A percentile compares a stretch with the other conserved stretches of the same genome.
Evolutionary conservation across 2,329 filamentous ascomycete species (phyloP).

Genomic region (Ceratocystis lukuohia): DNA sequence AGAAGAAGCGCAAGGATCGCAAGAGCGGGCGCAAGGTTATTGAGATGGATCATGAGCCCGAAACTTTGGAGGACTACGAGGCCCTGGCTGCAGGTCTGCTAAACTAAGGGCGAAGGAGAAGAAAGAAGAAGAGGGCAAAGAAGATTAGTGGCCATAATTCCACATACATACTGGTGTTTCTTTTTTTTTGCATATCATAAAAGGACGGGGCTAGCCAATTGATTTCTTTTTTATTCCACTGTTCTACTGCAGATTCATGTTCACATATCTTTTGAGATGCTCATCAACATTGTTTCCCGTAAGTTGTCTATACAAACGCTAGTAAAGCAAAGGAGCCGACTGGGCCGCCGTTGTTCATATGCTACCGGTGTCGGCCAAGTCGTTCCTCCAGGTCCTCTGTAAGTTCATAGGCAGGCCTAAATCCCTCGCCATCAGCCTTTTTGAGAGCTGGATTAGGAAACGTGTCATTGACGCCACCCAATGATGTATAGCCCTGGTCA

Average conservation of each 20-base stretch:
- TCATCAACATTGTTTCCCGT: neutral
- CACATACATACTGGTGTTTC: constrained; percentile 19
- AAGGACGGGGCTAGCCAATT: constrained; percentile 17
- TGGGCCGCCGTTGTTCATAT: neutral
- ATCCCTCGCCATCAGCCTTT: constrained; percentile 29
- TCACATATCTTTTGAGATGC: constrained; percentile 3
- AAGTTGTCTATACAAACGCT: neutral
- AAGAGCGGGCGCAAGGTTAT: constrained; percentile 42
- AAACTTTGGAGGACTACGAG: constrained; percentile 69
- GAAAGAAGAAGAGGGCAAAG: neutral
- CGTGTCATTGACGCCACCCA: constrained; percentile 85
- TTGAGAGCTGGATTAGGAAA: constrained; percentile 67
- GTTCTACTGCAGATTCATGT: neutral
- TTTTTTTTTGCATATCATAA: constrained; percentile 22
- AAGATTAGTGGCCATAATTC: constrained; percentile 19
- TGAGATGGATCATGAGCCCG: constrained; percentile 53
- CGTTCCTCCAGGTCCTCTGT: constrained; percentile 64
- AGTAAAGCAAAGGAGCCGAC: neutral
- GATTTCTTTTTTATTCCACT: constrained; percentile 8
- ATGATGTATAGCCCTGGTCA: constrained; percentile 73
- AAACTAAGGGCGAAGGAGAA: constrained; percentile 27
- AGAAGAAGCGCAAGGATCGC: constrained; percentile 31
- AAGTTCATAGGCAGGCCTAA: constrained; percentile 63
- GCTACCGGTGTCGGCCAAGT: constrained; percentile 47
- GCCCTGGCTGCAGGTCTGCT: constrained; percentile 61